phyloP scores from a whole-genome alignment of 2,329 filamentous ascomycete genomes.

The Triangularia setosa region DNA sequence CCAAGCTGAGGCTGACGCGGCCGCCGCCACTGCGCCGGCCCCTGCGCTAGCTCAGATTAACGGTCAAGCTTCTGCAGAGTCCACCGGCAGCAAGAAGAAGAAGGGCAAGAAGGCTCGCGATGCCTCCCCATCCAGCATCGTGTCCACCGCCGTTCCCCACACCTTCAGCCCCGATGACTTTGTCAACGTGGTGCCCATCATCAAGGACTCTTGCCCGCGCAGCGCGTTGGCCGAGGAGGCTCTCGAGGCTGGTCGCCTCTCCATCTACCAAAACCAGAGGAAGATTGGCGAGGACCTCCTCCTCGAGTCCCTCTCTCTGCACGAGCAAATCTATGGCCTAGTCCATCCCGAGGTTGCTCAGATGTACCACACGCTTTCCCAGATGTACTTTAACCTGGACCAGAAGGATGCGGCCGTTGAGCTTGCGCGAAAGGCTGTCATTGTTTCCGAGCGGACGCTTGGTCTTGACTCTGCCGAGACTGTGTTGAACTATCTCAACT shows the following conservation, averaged over 20 bases:
- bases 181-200: slow-evolving; percentile 85
- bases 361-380: slow-evolving; percentile 91
- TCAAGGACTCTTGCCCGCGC: slow-evolving; percentile 91
- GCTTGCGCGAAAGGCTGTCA: slow-evolving; percentile 91
- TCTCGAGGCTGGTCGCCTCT: slow-evolving; percentile 90
- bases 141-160: slow-evolving; percentile 39
- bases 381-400: slow-evolving; percentile 95
- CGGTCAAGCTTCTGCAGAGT: slow-evolving; percentile 32
- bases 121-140: slow-evolving; percentile 45
- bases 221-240: slow-evolving; percentile 92
- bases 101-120: slow-evolving; percentile 59
- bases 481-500: slow-evolving; percentile 90
- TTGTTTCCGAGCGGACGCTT: slow-evolving; percentile 90
- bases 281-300: slow-evolving; percentile 94
- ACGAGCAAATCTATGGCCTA: slow-evolving; percentile 98
- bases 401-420: slow-evolving; percentile 96
- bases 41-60: slow-evolving; percentile 35
- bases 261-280: slow-evolving; percentile 91
- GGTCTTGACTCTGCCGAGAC: slow-evolving; percentile 93
- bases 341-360: slow-evolving; percentile 93
- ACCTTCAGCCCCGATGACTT: slow-evolving; percentile 85
- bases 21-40: background rate
- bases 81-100: slow-evolving; percentile 52
- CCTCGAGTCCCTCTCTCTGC: slow-evolving; percentile 89
- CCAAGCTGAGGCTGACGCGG: slow-evolving; percentile 9